phyloP scores from a whole-genome alignment of 139 green algal species.

The Tetraselmis chui region DNA sequence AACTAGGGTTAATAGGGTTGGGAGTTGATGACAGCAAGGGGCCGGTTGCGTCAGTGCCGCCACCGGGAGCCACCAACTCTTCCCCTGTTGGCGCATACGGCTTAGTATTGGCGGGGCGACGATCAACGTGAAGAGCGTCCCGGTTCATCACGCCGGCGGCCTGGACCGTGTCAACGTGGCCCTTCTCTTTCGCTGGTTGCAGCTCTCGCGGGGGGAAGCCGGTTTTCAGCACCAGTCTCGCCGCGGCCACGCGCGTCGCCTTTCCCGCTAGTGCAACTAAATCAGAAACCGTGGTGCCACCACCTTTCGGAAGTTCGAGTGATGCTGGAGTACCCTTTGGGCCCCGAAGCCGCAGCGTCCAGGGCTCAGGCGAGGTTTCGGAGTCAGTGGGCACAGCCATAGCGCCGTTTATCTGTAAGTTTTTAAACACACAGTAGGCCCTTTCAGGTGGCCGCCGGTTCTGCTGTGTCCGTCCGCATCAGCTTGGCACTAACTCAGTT shows the following conservation, averaged over 20 bases:
- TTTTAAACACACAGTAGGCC: no score
- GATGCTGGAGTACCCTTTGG: constrained; percentile 1
- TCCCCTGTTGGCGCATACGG: no score
- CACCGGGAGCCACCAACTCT: no score
- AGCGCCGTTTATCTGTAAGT: no score
- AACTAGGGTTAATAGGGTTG: no score
- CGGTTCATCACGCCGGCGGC: not conserved
- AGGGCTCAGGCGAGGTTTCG: constrained; percentile 1
- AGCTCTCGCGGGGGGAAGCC: constrained; percentile 14
- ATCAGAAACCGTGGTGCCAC: constrained; percentile 3
- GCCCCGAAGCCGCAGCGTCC: constrained; percentile 15
- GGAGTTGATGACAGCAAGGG: no score
- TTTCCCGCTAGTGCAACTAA: constrained; percentile 12
- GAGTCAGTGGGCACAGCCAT: no score
- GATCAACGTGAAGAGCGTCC: constrained; percentile 5
- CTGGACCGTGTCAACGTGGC: not conserved
- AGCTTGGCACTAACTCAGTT: no score
- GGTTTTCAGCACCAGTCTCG: not conserved
- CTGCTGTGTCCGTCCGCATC: no score
- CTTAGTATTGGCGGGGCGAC: no score
- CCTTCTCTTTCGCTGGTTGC: not conserved
- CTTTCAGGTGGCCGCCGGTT: no score
- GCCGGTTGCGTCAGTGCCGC: no score
- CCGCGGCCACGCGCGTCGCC: constrained; percentile 3
- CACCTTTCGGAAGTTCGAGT: constrained; percentile 8